These are phyloP conservation scores for Orbilia blumenaviensis DNA, from an alignment of 2,329 filamentous ascomycete species.

Conservation along the genomic window DNA sequence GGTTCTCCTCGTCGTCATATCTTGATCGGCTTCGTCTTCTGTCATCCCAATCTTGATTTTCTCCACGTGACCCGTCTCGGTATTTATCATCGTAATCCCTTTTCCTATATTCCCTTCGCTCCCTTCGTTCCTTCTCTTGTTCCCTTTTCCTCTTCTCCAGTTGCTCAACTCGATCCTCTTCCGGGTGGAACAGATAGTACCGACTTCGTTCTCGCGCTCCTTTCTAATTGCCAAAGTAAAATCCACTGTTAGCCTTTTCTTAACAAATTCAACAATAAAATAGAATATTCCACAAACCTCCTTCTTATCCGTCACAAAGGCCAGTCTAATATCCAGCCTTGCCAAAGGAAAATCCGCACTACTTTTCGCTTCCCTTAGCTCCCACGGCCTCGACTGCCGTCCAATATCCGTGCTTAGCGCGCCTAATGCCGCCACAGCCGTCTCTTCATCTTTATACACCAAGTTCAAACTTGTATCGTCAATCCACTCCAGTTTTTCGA, in stretches of 20 bases:
- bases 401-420: conserved; percentile 62
- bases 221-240: conserved; percentile 59
- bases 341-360: conserved; percentile 74
- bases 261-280: background rate
- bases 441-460: conserved; percentile 71
- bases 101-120: conserved; percentile 68
- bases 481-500: conserved; percentile 85
- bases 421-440: conserved; percentile 67
- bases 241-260: background rate
- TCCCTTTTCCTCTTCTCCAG: conserved; percentile 68
- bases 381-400: conserved; percentile 65
- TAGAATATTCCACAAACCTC: conserved; percentile 59
- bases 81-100: conserved; percentile 63
- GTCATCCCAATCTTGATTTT: conserved; percentile 63
- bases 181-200: conserved; percentile 91
- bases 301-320: conserved; percentile 81
- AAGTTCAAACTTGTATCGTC: conserved; percentile 86
- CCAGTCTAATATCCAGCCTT: conserved; percentile 76
- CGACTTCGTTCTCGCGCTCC: conserved; percentile 82
- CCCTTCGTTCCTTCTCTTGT: conserved; percentile 60
- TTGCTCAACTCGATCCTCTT: conserved; percentile 82
- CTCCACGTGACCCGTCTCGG: conserved; percentile 59
- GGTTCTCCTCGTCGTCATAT: conserved; percentile 66
- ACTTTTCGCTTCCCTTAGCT: conserved; percentile 74
- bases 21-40: conserved; percentile 59